Evolutionary conservation across 2,329 filamentous ascomycete genomes (phyloP), one percentile per base, ranked within the genome.

Genomic region (Coleophoma crateriformis): DNA sequence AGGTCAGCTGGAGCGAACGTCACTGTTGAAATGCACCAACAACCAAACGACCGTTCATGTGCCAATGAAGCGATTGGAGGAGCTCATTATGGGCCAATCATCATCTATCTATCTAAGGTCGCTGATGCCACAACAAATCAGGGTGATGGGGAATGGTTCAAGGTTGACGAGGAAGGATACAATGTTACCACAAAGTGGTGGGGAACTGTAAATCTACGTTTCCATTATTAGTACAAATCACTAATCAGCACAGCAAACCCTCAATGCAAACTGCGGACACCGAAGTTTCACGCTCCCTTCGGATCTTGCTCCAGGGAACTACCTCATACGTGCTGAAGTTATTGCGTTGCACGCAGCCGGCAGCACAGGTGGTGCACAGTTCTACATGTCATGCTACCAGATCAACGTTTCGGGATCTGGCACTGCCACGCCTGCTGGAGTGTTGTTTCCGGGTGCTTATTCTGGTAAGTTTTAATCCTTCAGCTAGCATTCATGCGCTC

Each of bases 11-110:
- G 77, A 3, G 65, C 66, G 4, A 74, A 67, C 0, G 71, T 81
- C 13, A 79, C 77, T 0, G 68, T 80, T 7, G 78, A 81, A 64
- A 81, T 82, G 75, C 78, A 82, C 65, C 72, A 74, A 59, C 73
- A 77, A 68, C 66, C 65, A 15, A 67, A 67, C 44, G 72, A 77
- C 57, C 70, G 75, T 40, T 64, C 55, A 32, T 79, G 75, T 58
- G 54, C 56, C 17, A 69, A 65, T 42, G 70, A 77, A 54, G 77
- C 76, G 19, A 77, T 81, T 47, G 77, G 77, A 32, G 76, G 77
- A 33, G 70, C 71, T 38, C 77, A 80, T 62, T 77, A 73, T 56
- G 76, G 76, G 10, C 76, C 77, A 1, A 74, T 79, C 33, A 70
- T 76, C 45, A 68, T 76, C 1, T 79, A 79, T 61, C 67, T 78